Base-by-base conservation (phyloP, 1,284 basidiomycete genomes). In the Limonomyces culmigenus region DNA sequence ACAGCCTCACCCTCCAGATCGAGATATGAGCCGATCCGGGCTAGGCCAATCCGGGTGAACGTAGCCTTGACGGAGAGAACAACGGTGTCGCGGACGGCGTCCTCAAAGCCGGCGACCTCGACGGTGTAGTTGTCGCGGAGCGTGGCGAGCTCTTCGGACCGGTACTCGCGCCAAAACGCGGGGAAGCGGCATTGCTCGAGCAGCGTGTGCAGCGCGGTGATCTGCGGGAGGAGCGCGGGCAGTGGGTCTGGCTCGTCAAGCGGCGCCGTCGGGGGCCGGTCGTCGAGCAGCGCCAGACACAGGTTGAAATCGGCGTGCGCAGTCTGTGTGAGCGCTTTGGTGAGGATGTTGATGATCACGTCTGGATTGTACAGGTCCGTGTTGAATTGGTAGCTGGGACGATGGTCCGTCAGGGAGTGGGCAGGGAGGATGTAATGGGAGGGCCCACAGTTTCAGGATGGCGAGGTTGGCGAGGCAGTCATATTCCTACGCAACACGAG, bases 371-470 rank as follows among this genome's bases (percentile, higher is more conserved):
- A 87, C 32, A 93, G 71, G 53, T 85, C 75, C 14, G 86, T 76
- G 62, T 97, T 97, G 63, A 96, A 96, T 54, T 97, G 92, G 60
- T 95, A 95, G 38, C 89, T 95, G 42, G n/a, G 3, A n/a, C 36
- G 19, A 36, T 18, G 17, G 10, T 3, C 25, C 20, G 38, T 31
- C 14, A 17, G 13, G 17, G 12, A 10, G 19, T 29, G 29, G 38
- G 20, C 13, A 29, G 30, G 5, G n/a, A 29, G 12, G 8, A n/a
- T 15, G 19, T 29, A 32, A 32, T 8, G 38, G 21, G 34, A 38
- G n/a, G n/a, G 50, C 62, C 42, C 47, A 84, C 86, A 89, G 59
- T 57, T 89, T 89, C 34, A 89, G 56, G 43, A 89, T 86, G 33
- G 86, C 85, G 20, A 91, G 64, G 59, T 96, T 95, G 35, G 91